Base-by-base conservation (phyloP, 768 basidiomycete genomes). In the Hygrophorus russula region DNA sequence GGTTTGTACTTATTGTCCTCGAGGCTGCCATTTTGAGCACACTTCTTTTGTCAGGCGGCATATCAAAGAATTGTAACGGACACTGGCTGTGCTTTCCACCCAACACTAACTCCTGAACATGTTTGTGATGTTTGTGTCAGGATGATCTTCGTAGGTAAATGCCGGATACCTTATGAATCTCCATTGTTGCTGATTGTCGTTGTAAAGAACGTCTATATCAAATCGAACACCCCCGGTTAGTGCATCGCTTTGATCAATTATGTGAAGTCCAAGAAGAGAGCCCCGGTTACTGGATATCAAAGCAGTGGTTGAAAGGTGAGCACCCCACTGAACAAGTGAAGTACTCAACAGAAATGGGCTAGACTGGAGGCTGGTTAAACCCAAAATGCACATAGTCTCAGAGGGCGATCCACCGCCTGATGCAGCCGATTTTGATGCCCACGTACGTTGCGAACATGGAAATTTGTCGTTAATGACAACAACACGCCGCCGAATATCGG, bases 361-460 rank as follows among this genome's bases (percentile, higher is more conserved):
- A 91, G 89, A 87, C 57, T 92, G 89, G 89, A 67, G 67, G 56
- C 59, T 75, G 41, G 53, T 59, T 36, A 81, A 72, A 51, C 89
- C 89, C 17, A 84, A 75, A 59, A 87, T 91, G 83, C 88, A 91
- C 55, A 60, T 63, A 20, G 52, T 59, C 30, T 65, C 62, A 31
- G 55, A 74, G 53, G 60, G 56, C 18, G 89, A 92, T 59, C 83
- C 82, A 8, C 61, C 73, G 11, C 89, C 89, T 4, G 78, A 80
- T 53, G 66, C 73, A 19, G 55, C 57, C 4, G 72, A 74, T 20
- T 90, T 70, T 57, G 51, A 58, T 34, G 55, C 58, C 29, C 73
- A 91, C 54, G 79, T 90, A 39, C 55, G 62, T 2, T 92, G 89
- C 56, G 80, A 82, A 54, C 89, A 92, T 49, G 79, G 70, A 17